Evolutionary conservation across 163 green algal genomes (phyloP), one percentile per base, ranked within the genome.

Genomic region (Prototheca wickerhamii): DNA sequence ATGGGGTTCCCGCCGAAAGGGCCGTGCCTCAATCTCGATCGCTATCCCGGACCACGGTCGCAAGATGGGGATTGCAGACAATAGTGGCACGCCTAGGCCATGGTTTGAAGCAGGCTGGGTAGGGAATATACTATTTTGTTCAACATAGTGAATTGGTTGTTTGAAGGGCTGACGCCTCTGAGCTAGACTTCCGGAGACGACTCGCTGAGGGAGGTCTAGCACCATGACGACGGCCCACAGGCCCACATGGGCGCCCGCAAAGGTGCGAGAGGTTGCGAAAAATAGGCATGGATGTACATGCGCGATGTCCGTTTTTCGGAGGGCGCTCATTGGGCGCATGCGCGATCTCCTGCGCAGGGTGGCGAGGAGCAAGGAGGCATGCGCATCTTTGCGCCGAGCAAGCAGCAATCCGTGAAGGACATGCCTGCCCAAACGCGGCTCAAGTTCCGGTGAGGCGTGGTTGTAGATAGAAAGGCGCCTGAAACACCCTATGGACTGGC

Each of bases 211-310:
- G 26, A 37, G 17, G 32, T 32, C 25, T 63, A 32, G n/a, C 51
- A 73, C 58, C 33, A 95, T 96, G 89, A 93, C 88, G 4, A 96
- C 89, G 34, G 88, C 89, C 17, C 89, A 96, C 62, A 74, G 89
- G 8, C 89, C 89, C 18, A 96, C 89, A 54, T 95, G 88, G 86
- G 85, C 83, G 1, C 81, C 88, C 10, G 89, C 89, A 30, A 84
- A 86, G 72, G 75, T 63, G 26, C 25, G 57, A 50, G 57, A 32
- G 18, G 10, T 49, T 28, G 5, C 31, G 31, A 7, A 44, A 20
- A 8, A 31, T 49, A 21, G 10, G 12, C 10, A 15, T 46, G 10
- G 37, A 15, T 12, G 8, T 21, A 21, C 12, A 21, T 8, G 10
- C 10, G 37, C 12, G 37, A 8, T 46, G 37, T 46, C 10, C 37